These are phyloP conservation scores for Rhizopogon roseolus DNA, from an alignment of 768 basidiomycete species.

Conservation along the genomic window DNA sequence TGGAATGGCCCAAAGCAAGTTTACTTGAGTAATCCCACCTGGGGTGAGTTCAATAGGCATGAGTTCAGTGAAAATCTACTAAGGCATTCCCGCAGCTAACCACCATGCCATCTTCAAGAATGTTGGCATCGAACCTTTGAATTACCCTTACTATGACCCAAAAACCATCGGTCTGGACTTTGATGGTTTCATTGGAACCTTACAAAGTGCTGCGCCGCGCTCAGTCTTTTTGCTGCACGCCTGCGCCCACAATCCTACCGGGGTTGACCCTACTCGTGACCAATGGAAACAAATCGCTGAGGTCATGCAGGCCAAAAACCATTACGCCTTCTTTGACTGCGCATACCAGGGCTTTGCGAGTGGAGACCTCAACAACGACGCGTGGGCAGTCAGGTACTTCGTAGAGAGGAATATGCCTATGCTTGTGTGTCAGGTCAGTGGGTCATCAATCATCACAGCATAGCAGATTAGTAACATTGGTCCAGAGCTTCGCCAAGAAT, in stretches of 20 bases:
- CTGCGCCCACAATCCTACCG: constrained; percentile 96
- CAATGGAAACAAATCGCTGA: constrained; percentile 82
- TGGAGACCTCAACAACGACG: constrained; percentile 90
- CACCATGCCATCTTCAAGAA: constrained; percentile 90
- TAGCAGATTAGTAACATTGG: constrained; percentile 7
- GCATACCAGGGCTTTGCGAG: constrained; percentile 98
- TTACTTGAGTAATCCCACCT: constrained; percentile 89
- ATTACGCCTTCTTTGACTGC: constrained; percentile 92
- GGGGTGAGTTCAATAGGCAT: constrained; percentile 46
- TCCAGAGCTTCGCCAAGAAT: constrained; percentile 94
- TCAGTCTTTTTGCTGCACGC: constrained; percentile 91
- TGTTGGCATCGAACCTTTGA: constrained; percentile 79
- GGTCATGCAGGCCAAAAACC: constrained; percentile 63
- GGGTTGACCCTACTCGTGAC: constrained; percentile 85
- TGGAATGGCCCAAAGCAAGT: constrained; percentile 63
- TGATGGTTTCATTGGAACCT: constrained; percentile 52
- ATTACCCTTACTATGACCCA: constrained; percentile 94
- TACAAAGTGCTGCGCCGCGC: constrained; percentile 62
- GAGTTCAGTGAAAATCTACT: neutral
- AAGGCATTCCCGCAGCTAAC: constrained; percentile 47
- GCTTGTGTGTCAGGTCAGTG: constrained; percentile 81
- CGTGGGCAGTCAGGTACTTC: constrained; percentile 89
- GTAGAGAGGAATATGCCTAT: constrained; percentile 67
- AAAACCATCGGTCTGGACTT: constrained; percentile 86
- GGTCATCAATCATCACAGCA: neutral